These are phyloP conservation scores for Tilletia walkeri DNA, from an alignment of 1,284 basidiomycete species.

Conservation along the genomic window DNA sequence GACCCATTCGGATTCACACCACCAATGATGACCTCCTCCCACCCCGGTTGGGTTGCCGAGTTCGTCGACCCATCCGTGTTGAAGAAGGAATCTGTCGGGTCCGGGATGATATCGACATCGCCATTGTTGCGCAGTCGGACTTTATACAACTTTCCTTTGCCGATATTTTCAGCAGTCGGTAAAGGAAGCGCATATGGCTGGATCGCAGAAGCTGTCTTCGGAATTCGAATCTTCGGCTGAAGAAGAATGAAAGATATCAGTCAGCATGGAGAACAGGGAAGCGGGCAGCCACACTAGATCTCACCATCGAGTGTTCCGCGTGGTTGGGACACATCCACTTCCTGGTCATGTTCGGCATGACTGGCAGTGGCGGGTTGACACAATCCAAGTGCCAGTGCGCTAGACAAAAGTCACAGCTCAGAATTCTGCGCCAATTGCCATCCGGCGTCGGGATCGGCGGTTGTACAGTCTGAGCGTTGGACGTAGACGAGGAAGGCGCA, in stretches of 20 bases:
- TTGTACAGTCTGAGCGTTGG: neutral
- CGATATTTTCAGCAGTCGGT: constrained; percentile 45
- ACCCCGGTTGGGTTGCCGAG: neutral
- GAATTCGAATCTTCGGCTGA: constrained; percentile 25
- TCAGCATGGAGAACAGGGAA: no score
- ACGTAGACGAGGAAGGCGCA: neutral
- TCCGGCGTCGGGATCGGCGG: constrained; percentile 17
- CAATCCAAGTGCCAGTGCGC: constrained; percentile 98
- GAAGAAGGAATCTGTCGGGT: constrained; percentile 52
- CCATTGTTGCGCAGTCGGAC: constrained; percentile 80
- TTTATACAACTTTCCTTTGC: constrained; percentile 67
- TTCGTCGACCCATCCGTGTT: constrained; percentile 22
- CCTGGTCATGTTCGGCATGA: constrained; percentile 78
- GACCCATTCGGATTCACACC: constrained; percentile 3
- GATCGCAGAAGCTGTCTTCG: constrained; percentile 28
- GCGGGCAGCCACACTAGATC: constrained; percentile 25
- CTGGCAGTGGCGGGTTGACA: constrained; percentile 80
- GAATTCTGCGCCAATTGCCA: constrained; percentile 62
- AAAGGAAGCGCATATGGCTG: constrained; percentile 34
- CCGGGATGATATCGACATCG: constrained; percentile 81
- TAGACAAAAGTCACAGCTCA: constrained; percentile 92
- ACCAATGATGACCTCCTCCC: constrained; percentile 57
- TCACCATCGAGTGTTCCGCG: constrained; percentile 68
- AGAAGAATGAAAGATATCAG: neutral
- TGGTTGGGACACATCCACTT: constrained; percentile 99